Conservation (phyloP, 1,284 basidiomycete species). For the Hortiboletus rubellus region DNA sequence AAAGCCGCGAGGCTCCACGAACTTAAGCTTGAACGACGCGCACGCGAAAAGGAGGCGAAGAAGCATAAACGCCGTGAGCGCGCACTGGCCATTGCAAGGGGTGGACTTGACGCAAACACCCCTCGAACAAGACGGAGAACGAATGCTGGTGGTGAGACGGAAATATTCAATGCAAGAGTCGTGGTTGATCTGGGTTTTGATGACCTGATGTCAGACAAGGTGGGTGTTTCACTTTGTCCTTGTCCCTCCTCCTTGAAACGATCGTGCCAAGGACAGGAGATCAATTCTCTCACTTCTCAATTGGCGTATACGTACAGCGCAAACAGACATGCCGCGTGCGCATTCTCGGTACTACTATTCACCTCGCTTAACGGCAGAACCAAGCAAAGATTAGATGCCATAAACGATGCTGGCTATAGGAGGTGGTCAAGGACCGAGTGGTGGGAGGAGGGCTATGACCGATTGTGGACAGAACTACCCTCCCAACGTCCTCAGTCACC, state of each 20-base stretch:
- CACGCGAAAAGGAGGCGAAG: conserved; percentile 69
- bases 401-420: conserved; percentile 69
- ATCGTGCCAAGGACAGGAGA: conserved; percentile 60
- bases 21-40: conserved; percentile 73
- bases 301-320: conserved; percentile 86
- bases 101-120: conserved; percentile 50
- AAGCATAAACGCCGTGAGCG: conserved; percentile 63
- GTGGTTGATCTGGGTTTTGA: conserved; percentile 95
- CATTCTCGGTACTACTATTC: conserved; percentile 74
- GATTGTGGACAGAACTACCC: conserved; percentile 52
- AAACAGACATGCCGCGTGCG: conserved; percentile 71
- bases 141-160: conserved; percentile 26
- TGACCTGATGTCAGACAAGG: conserved; percentile 91
- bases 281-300: conserved; percentile 85
- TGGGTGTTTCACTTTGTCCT: conserved; percentile 42
- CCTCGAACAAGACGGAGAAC: conserved; percentile 47
- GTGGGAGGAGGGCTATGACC: conserved; percentile 73
- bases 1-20: conserved; percentile 66
- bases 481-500: conserved; percentile 3
- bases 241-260: conserved; percentile 19
- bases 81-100: conserved; percentile 56
- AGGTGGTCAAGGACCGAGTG: conserved; percentile 84
- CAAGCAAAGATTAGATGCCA: conserved; percentile 63
- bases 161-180: conserved; percentile 72
- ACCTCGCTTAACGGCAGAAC: conserved; percentile 78